Evolutionary conservation across 306 rosid species (phyloP).

Genomic region (Inga laurina): DNA sequence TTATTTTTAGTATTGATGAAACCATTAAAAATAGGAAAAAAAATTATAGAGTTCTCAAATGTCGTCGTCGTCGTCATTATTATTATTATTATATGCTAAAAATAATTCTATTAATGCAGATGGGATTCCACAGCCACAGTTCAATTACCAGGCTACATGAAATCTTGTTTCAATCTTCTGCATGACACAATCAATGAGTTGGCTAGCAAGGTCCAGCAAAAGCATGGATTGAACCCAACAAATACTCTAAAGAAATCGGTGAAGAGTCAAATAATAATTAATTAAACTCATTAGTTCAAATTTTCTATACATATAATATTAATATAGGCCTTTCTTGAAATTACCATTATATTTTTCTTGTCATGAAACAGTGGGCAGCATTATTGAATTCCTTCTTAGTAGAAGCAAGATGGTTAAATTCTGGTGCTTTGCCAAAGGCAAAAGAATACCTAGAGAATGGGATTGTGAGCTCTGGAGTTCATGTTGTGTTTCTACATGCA

Average conservation of each 20-base stretch:
- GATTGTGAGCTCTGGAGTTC: constrained; percentile 53
- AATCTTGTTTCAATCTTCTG: background rate
- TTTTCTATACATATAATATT: background rate
- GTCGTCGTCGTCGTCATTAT: too few relatives aligned
- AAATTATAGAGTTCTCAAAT: too few relatives aligned
- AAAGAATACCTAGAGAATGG: constrained; percentile 57
- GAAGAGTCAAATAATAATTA: background rate
- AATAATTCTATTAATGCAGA: background rate
- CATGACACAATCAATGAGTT: background rate
- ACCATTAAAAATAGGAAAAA: too few relatives aligned
- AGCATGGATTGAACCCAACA: background rate
- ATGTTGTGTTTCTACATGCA: constrained; percentile 42
- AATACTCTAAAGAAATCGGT: background rate
- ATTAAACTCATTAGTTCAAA: background rate
- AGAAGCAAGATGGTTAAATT: constrained; percentile 59
- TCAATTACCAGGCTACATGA: background rate
- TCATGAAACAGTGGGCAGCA: constrained; percentile 49
- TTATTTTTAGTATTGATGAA: too few relatives aligned
- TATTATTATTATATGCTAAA: background rate
- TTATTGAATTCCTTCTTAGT: constrained; percentile 50
- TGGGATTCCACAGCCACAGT: background rate
- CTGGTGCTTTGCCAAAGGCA: constrained; percentile 41
- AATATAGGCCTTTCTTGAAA: background rate
- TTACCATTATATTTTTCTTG: background rate
- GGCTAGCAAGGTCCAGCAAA: background rate